Evolutionary conservation across 2,329 filamentous ascomycete genomes (phyloP).

Genomic region (Ilyonectria mors-panacis): DNA sequence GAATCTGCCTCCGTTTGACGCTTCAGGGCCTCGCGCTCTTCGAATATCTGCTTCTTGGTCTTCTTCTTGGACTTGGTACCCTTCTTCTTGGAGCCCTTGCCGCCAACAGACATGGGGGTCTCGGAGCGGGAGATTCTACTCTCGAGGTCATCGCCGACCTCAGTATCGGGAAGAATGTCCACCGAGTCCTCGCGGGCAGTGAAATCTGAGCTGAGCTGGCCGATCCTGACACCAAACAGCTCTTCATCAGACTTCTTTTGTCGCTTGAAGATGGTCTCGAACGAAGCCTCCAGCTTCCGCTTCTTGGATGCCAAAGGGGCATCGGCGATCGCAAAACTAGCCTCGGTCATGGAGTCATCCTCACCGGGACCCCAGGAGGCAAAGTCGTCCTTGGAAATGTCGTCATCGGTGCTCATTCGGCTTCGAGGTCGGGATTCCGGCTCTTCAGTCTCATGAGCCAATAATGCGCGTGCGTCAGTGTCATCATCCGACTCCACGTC

Average conservation of each 20-base stretch:
- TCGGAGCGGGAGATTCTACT: constrained; percentile 62
- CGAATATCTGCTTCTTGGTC: constrained; percentile 82
- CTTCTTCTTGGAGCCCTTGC: constrained; percentile 71
- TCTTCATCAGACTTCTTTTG: constrained; percentile 87
- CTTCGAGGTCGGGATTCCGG: constrained; percentile 86
- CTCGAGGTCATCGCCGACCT: constrained; percentile 59
- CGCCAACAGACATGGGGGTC: constrained; percentile 58
- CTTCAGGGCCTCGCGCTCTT: constrained; percentile 75
- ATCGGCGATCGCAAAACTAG: constrained; percentile 77
- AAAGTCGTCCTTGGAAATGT: constrained; percentile 66
- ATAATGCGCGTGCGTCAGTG: constrained; percentile 66
- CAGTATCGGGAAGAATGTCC: constrained; percentile 65
- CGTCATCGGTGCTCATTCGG: constrained; percentile 76
- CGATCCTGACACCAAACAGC: constrained; percentile 76
- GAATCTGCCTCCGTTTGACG: constrained; percentile 66
- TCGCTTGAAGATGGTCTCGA: constrained; percentile 81
- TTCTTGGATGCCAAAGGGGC: constrained; percentile 71
- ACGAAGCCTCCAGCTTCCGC: constrained; percentile 78
- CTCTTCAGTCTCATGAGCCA: constrained; percentile 86
- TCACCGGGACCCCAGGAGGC: constrained; percentile 65
- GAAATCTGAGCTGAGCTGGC: constrained; percentile 66
- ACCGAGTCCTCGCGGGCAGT: constrained; percentile 64
- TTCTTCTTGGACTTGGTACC: constrained; percentile 77
- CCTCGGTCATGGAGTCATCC: constrained; percentile 80
- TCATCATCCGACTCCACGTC: constrained; percentile 94